A percentile compares a stretch with the other conserved stretches of the same genome.
These are phyloP conservation scores for Globisporangium polare DNA, from an alignment of 352 stramenopile genomes.

Conservation along the genomic window DNA sequence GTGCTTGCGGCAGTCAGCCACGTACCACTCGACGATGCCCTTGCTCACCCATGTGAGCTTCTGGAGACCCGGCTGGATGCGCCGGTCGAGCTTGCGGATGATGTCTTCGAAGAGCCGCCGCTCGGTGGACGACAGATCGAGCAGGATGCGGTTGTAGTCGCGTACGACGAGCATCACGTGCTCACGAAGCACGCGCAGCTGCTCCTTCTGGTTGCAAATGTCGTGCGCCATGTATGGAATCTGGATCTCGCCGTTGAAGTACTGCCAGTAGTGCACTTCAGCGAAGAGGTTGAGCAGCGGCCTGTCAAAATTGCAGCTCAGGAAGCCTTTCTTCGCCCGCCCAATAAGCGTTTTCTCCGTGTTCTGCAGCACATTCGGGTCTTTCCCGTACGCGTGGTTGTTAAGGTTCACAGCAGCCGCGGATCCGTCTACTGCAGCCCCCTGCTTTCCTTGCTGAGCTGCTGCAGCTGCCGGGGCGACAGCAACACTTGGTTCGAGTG, in stretches of 20 bases:
- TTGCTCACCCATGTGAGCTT: conserved; percentile 93
- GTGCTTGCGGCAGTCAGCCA: conserved; percentile 88
- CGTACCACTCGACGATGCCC: conserved; percentile 91
- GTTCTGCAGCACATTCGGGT: conserved; percentile 67
- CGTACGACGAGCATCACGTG: conserved; percentile 94
- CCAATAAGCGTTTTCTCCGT: conserved; percentile 80
- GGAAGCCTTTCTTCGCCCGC: conserved; percentile 75
- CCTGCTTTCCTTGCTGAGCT: conserved; percentile 5
- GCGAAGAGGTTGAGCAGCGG: conserved; percentile 91
- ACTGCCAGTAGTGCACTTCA: conserved; percentile 91
- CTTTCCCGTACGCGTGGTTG: conserved; percentile 26
- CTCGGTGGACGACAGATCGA: conserved; percentile 89
- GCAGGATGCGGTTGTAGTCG: conserved; percentile 94
- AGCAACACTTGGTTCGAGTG: conserved; percentile 12
- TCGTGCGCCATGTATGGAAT: conserved; percentile 95
- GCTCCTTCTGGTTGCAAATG: conserved; percentile 93
- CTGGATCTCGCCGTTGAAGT: conserved; percentile 90
- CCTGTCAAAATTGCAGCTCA: conserved; percentile 95
- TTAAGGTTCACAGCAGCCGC: conserved; percentile 31
- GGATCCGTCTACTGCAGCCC: neutral
- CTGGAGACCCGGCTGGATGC: conserved; percentile 89
- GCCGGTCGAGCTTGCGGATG: conserved; percentile 91
- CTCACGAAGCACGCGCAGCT: conserved; percentile 89
- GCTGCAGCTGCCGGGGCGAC: conserved; percentile 5
- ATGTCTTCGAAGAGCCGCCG: conserved; percentile 93